Percentiles rank a stretch among this genome's conserved stretches.
phyloP scores from a whole-genome alignment of 2,329 filamentous ascomycete species.

The Fusarium sp. region DNA sequence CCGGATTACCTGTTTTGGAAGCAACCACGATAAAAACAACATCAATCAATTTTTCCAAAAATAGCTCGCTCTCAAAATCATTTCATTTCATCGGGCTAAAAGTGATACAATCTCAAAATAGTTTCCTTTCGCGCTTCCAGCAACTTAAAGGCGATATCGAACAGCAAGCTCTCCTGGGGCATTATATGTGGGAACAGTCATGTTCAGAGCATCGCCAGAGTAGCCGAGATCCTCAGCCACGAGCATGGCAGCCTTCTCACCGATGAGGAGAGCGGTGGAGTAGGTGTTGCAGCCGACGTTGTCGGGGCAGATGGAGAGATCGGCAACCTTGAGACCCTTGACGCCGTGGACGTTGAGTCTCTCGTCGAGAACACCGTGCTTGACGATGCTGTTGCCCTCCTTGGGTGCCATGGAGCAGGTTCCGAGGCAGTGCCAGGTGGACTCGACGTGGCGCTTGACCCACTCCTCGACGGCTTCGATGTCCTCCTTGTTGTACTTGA shows the following conservation, averaged over 20 bases:
- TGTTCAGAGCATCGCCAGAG: constrained; percentile 76
- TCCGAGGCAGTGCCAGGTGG: constrained; percentile 62
- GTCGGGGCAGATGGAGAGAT: constrained; percentile 80
- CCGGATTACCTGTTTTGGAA: neutral
- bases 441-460: constrained; percentile 79
- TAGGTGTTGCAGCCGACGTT: constrained; percentile 78
- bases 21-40: neutral
- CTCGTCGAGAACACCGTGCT: constrained; percentile 81
- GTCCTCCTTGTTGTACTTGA: constrained; percentile 73
- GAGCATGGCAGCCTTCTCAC: constrained; percentile 63
- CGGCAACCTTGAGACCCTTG: constrained; percentile 80
- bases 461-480: constrained; percentile 75
- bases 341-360: constrained; percentile 82
- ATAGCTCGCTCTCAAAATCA: neutral
- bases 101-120: neutral
- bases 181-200: constrained; percentile 76
- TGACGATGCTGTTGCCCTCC: constrained; percentile 82
- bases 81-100: neutral
- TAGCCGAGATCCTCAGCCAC: constrained; percentile 80
- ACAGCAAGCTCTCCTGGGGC: constrained; percentile 61
- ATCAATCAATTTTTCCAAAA: neutral
- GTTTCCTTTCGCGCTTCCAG: neutral
- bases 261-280: constrained; percentile 45
- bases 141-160: constrained; percentile 52
- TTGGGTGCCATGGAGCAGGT: constrained; percentile 82